A percentile compares a stretch with the other conserved stretches of the same genome.
phyloP scores from a whole-genome alignment of 371 early-diverging fungal genomes.

The Nematocida parisii region DNA sequence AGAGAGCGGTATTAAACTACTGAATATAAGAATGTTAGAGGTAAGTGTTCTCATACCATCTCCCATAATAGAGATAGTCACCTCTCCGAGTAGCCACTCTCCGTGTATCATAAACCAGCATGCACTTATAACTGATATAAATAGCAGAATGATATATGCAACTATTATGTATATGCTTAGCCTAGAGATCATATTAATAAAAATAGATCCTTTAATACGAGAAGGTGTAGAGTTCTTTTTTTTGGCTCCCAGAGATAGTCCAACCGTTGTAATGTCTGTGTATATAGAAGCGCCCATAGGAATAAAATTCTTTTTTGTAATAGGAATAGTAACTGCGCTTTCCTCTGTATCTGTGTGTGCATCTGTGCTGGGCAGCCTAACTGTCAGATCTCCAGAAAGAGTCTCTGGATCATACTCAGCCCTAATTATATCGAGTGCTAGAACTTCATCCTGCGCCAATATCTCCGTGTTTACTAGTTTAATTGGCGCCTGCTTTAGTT shows the following conservation, averaged over 20 bases:
- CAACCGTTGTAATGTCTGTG: slow-evolving; percentile 78
- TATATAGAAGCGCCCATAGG: slow-evolving; percentile 84
- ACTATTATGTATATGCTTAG: slow-evolving; percentile 55
- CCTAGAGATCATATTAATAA: slow-evolving; percentile 61
- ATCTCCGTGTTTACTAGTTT: slow-evolving; percentile 10
- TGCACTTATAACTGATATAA: slow-evolving; percentile 58
- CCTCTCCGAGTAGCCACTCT: slow-evolving; percentile 41
- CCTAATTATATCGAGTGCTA: slow-evolving; percentile 14
- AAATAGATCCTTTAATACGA: slow-evolving; percentile 74
- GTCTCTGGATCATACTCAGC: slow-evolving; percentile 1
- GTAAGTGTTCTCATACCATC: slow-evolving; percentile 58
- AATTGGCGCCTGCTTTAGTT: slow-evolving; percentile 66
- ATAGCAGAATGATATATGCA: slow-evolving; percentile 65
- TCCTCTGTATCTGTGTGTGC: background rate
- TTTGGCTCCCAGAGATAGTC: slow-evolving; percentile 82
- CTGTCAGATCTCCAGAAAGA: slow-evolving; percentile 34
- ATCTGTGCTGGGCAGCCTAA: background rate
- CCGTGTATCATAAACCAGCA: slow-evolving; percentile 57
- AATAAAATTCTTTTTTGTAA: slow-evolving; percentile 75
- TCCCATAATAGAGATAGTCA: slow-evolving; percentile 11
- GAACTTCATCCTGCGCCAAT: slow-evolving; percentile 39
- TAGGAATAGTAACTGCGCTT: background rate
- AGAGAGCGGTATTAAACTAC: slow-evolving; percentile 81
- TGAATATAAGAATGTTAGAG: slow-evolving; percentile 69
- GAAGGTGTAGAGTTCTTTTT: slow-evolving; percentile 76